These are phyloP conservation scores for Bryopsis sp. DNA, from an alignment of 139 green algal genomes.

Conservation along the genomic window DNA sequence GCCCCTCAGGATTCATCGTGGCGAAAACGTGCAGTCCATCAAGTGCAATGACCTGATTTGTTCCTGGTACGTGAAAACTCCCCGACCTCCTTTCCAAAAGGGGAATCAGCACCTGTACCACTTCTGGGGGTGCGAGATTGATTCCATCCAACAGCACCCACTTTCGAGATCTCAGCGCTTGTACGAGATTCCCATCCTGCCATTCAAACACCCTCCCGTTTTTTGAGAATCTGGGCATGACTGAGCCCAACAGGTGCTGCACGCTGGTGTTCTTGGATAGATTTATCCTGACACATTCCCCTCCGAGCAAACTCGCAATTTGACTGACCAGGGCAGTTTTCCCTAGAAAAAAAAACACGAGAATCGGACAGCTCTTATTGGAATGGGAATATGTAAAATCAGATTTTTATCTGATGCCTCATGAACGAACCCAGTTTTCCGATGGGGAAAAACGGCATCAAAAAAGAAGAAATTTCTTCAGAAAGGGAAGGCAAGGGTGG, in stretches of 20 bases:
- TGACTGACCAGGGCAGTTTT: conserved; percentile 31
- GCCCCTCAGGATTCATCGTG: conserved; percentile 80
- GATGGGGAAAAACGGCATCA: too few species aligned
- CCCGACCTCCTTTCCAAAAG: conserved; percentile 25
- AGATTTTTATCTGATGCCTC: too few species aligned
- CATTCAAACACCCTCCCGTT: conserved; percentile 60
- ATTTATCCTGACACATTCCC: conserved; percentile 28
- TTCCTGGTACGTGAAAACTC: too few species aligned
- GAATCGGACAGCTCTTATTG: not conserved
- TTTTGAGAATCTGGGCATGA: conserved; percentile 19
- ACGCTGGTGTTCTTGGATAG: conserved; percentile 25
- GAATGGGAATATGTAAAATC: too few species aligned
- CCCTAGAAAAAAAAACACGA: not conserved
- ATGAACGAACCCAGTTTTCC: too few species aligned
- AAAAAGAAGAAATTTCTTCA: too few species aligned
- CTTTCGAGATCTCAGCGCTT: conserved; percentile 59
- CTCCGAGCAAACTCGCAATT: conserved; percentile 23
- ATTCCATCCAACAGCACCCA: conserved; percentile 68
- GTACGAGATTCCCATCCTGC: conserved; percentile 68
- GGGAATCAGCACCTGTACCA: conserved; percentile 26
- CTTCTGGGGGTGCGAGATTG: conserved; percentile 61
- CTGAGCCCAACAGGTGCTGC: conserved; percentile 26
- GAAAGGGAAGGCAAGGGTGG: too few species aligned
- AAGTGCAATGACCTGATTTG: conserved; percentile 40
- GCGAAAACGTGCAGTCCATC: conserved; percentile 76